Conservation (phyloP, 1,139 yeast species). For the Kurtzmaniella quercitrusa region DNA sequence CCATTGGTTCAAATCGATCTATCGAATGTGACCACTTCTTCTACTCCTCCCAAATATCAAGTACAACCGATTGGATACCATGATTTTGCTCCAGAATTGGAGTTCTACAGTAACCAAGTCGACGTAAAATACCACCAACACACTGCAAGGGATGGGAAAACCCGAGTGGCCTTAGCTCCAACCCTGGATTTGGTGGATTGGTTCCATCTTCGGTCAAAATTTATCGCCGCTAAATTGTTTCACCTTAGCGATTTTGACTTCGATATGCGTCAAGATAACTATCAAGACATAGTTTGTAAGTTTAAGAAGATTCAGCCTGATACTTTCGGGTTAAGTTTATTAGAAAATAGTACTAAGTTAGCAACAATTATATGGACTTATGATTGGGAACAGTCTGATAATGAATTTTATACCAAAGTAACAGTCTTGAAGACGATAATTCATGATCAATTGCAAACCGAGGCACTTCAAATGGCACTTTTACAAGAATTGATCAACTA, state of each 20-base stretch:
- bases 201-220: slow-evolving; percentile 43
- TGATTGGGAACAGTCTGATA: slow-evolving; percentile 22
- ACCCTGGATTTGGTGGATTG: slow-evolving; percentile 33
- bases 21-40: neutral
- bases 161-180: slow-evolving; percentile 29
- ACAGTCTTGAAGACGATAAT: slow-evolving; percentile 29
- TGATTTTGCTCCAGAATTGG: slow-evolving; percentile 25
- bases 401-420: slow-evolving; percentile 16
- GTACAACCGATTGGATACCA: slow-evolving; percentile 24
- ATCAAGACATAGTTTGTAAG: slow-evolving; percentile 19
- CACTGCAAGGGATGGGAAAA: slow-evolving; percentile 22
- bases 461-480: slow-evolving; percentile 19
- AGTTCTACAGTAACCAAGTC: slow-evolving; percentile 18
- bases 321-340: slow-evolving; percentile 29
- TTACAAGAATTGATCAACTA: slow-evolving; percentile 18
- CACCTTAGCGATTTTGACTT: slow-evolving; percentile 10
- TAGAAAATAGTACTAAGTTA: slow-evolving; percentile 12
- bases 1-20: slow-evolving; percentile 27
- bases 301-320: slow-evolving; percentile 23
- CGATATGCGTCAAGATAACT: slow-evolving; percentile 21
- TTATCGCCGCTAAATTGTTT: slow-evolving; percentile 27
- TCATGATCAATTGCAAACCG: slow-evolving; percentile 15
- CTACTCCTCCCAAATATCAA: slow-evolving; percentile 13
- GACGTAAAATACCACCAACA: slow-evolving; percentile 13
- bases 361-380: slow-evolving; percentile 40